A percentile compares a stretch with the other conserved stretches of the same genome.
Conservation (phyloP, 2,329 filamentous ascomycete genomes). For the Fusarium sp. region DNA sequence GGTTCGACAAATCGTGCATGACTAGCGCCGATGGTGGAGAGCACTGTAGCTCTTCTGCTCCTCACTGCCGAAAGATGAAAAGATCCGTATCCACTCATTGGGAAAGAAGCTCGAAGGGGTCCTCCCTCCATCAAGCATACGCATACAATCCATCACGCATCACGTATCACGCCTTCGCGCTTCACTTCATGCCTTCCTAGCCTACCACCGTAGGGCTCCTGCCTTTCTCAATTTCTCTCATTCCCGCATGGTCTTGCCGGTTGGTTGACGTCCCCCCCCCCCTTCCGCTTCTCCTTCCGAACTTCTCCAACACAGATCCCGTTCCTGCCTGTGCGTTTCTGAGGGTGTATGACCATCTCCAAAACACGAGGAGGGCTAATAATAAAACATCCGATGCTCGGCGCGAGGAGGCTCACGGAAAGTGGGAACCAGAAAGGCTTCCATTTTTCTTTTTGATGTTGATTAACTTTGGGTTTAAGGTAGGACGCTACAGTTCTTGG, state of each 20-base stretch:
- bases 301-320: slow-evolving; percentile 37
- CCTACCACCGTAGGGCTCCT: slow-evolving; percentile 7
- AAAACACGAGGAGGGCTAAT: slow-evolving; percentile 14
- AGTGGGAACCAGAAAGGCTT: neutral
- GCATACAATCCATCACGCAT: neutral
- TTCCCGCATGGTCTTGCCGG: slow-evolving; percentile 4
- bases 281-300: slow-evolving; percentile 6
- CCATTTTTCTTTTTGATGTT: neutral
- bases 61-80: slow-evolving; percentile 41
- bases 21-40: slow-evolving; percentile 43
- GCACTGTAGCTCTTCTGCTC: no score
- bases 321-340: slow-evolving; percentile 28
- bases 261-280: neutral
- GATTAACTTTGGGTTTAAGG: slow-evolving; percentile 39
- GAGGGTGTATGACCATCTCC: slow-evolving; percentile 16
- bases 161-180: neutral
- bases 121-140: slow-evolving; percentile 8
- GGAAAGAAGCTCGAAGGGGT: slow-evolving; percentile 28
- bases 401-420: slow-evolving; percentile 12
- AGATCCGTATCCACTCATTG: slow-evolving; percentile 16
- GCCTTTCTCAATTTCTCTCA: neutral
- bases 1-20: slow-evolving; percentile 51
- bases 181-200: neutral
- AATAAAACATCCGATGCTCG: slow-evolving; percentile 36
- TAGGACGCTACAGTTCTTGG: slow-evolving; percentile 31